Base-by-base conservation (phyloP, 306 rosid genomes). In the Bauhinia variegata region DNA sequence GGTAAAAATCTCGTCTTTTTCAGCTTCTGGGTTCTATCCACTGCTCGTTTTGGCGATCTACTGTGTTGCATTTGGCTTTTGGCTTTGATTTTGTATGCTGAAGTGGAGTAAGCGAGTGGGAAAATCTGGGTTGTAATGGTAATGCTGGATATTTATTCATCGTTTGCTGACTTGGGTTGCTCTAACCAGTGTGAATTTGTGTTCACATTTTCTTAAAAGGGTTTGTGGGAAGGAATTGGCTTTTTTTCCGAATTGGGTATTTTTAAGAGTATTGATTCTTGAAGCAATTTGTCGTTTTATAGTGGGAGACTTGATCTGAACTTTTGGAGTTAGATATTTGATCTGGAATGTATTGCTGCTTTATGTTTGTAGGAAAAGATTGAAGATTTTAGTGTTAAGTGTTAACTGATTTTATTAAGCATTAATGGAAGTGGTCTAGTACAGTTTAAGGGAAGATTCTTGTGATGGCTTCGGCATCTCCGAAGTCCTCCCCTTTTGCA, bases 381-480 rank as follows among this genome's bases (percentile, higher is more conserved):
- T 65, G 65, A 72, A 28, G 47, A 44, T 70, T 60, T 63, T 55
- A 41, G 60, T 37, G 54, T 54, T 65, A 55, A 39, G 60, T 37
- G 54, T 54, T 65, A 28, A 28, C 13, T 74, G 60, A 58, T 39
- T 70, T 53, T 63, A 41, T 32, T 38, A 12, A 48, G 62, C 51
- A 64, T 59, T 50, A 46, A 79, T 81, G 85, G 73, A 70, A 69
- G 71, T 58, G 57, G 43, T 65, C 28, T 69, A 78, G 74, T 36
- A 59, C 63, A 70, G 9, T 11, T 46, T 65, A 38, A 51, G 73
- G 68, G 70, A 62, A 79, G 77, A 68, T 59, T 79, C 38, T 30
- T 33, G 67, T 61, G 62, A 92, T 93, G 98, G 82, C 96, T 80
- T 83, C 89, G 15, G 60, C 76, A 7, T 49, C 96, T 54, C 95